These are phyloP conservation scores for Diaporthe velutina DNA, from an alignment of 2,329 filamentous ascomycete species.

Conservation along the genomic window DNA sequence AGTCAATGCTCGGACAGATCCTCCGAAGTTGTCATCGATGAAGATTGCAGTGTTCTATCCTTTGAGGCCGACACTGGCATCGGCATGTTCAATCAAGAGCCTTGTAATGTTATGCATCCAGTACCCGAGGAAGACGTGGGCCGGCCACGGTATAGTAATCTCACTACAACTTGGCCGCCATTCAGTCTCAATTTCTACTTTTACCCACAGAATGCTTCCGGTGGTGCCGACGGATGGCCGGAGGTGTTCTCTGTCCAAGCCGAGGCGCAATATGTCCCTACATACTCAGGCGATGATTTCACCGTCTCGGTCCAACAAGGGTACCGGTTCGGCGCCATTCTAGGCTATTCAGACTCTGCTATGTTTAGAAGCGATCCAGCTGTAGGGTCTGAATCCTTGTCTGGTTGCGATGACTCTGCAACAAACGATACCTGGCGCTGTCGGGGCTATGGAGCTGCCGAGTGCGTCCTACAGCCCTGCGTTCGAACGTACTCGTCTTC, in stretches of 20 bases:
- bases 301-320: not conserved
- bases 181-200: constrained; percentile 1
- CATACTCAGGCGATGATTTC: too few relatives aligned
- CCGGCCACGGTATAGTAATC: not conserved
- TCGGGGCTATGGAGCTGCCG: constrained; percentile 26
- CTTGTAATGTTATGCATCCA: not conserved
- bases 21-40: not conserved
- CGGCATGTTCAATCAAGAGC: not conserved
- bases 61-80: not conserved
- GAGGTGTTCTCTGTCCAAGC: not conserved
- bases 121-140: too few relatives aligned
- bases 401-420: not conserved
- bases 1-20: constrained; percentile 17
- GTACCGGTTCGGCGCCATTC: not conserved
- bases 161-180: not conserved
- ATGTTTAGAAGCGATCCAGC: not conserved
- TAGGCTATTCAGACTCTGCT: not conserved
- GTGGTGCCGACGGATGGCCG: too few relatives aligned
- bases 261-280: rapidly evolving
- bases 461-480: constrained; percentile 19
- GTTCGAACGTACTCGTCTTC: constrained; percentile 22
- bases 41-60: not conserved
- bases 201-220: not conserved
- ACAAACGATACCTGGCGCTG: constrained; percentile 19
- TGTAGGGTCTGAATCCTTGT: not conserved